Conservation (phyloP, 2,329 filamentous ascomycete genomes). For the Lasiodiplodia hormozganensis region DNA sequence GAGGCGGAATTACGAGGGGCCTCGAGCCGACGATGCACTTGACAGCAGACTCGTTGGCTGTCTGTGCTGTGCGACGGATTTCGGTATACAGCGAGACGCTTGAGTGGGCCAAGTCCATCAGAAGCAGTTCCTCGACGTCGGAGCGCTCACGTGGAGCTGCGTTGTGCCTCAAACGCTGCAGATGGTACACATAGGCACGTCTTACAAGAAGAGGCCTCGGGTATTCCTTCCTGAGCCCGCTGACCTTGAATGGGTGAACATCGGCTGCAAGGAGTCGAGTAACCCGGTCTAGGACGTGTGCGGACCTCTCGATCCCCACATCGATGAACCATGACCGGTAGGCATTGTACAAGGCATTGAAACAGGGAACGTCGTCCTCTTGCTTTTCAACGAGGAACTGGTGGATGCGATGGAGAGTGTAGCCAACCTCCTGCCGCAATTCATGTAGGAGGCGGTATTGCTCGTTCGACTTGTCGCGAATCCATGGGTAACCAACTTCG, state of each 20-base stretch:
- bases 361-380: slow-evolving; percentile 95
- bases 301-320: slow-evolving; percentile 93
- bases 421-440: slow-evolving; percentile 80
- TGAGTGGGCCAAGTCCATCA: slow-evolving; percentile 88
- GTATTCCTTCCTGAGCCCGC: slow-evolving; percentile 88
- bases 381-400: slow-evolving; percentile 81
- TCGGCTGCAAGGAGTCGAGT: slow-evolving; percentile 85
- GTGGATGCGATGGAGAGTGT: slow-evolving; percentile 83
- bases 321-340: slow-evolving; percentile 98
- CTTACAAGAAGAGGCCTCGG: slow-evolving; percentile 91
- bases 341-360: slow-evolving; percentile 88
- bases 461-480: slow-evolving; percentile 59
- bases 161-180: slow-evolving; percentile 93
- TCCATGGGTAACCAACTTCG: slow-evolving; percentile 82
- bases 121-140: slow-evolving; percentile 82
- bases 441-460: slow-evolving; percentile 80
- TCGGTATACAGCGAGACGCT: slow-evolving; percentile 93
- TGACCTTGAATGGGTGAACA: slow-evolving; percentile 91
- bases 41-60: slow-evolving; percentile 88
- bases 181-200: slow-evolving; percentile 91
- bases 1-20: slow-evolving; percentile 85
- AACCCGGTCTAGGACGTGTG: slow-evolving; percentile 89
- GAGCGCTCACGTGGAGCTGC: slow-evolving; percentile 86
- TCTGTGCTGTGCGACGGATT: slow-evolving; percentile 91
- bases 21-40: slow-evolving; percentile 90